Evolutionary conservation across 371 early-diverging fungal genomes (phyloP).

Genomic region (Mucor irregularis): DNA sequence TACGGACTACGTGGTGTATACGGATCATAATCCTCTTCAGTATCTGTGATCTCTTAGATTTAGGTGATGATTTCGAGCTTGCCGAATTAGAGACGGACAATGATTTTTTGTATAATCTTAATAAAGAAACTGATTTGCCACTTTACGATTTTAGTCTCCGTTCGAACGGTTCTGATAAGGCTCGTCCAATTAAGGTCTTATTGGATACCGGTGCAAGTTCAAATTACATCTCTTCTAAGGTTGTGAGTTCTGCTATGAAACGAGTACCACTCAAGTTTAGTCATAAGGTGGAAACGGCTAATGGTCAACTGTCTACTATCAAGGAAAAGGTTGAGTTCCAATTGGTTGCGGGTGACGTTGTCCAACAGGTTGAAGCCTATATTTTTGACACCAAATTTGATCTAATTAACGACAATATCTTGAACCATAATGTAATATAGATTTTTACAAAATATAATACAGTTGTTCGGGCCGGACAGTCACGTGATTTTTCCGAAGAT

Average conservation of each 20-base stretch:
- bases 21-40: constrained; percentile 30
- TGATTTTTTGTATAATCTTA: not conserved
- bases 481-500: too few relatives aligned
- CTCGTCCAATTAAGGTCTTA: not conserved
- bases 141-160: not conserved
- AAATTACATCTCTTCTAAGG: not conserved
- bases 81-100: not conserved
- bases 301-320: constrained; percentile 3
- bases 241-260: not conserved
- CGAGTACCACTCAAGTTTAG: not conserved
- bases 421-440: too few relatives aligned
- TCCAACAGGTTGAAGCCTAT: not conserved
- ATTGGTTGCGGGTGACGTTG: not conserved
- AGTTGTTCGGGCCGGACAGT: too few relatives aligned
- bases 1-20: constrained; percentile 15
- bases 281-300: constrained; percentile 3
- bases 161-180: too few relatives aligned
- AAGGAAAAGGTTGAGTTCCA: not conserved
- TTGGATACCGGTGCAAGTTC: constrained; percentile 1
- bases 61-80: not conserved
- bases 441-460: too few relatives aligned
- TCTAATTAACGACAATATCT: too few relatives aligned
- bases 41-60: constrained; percentile 8
- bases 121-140: not conserved
- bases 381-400: constrained; percentile 7